Percentiles rank a stretch among this genome's conserved stretches.
Evolutionary conservation across 257 asterid species (phyloP).

Genomic region (Galeopsis tetrahit): DNA sequence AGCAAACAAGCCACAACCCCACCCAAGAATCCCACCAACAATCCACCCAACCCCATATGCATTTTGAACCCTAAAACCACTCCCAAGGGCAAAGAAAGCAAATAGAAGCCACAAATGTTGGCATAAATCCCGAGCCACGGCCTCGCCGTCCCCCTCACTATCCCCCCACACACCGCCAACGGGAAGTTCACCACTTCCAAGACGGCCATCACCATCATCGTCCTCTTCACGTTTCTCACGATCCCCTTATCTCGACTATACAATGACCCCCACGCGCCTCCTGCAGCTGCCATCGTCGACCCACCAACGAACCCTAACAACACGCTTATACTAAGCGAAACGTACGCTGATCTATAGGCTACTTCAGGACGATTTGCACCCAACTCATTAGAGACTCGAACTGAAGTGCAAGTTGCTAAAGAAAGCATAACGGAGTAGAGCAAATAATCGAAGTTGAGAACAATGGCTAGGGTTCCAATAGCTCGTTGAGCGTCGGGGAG

Average conservation of each 20-base stretch:
- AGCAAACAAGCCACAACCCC: conserved; percentile 69
- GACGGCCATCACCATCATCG: conserved; percentile 62
- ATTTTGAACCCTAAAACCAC: conserved; percentile 61
- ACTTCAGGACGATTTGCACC: conserved; percentile 52
- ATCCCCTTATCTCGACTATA: conserved; percentile 63
- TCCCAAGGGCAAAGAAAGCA: conserved; percentile 71
- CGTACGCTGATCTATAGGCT: conserved; percentile 53
- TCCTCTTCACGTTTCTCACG: conserved; percentile 48
- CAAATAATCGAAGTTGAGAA: conserved; percentile 78
- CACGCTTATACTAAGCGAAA: conserved; percentile 41
- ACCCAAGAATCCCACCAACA: conserved; percentile 68
- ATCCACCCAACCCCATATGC: conserved; percentile 67
- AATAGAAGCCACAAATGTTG: conserved; percentile 68
- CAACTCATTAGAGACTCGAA: conserved; percentile 79
- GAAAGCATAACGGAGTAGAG: conserved; percentile 77
- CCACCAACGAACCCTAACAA: conserved; percentile 56
- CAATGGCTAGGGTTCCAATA: conserved; percentile 71
- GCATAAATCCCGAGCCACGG: conserved; percentile 84
- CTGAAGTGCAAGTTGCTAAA: conserved; percentile 67
- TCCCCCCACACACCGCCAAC: conserved; percentile 79
- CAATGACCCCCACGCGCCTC: conserved; percentile 71
- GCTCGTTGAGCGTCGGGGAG: conserved; percentile 56
- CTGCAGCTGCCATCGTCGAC: conserved; percentile 47
- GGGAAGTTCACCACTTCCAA: conserved; percentile 81
- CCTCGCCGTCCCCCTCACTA: conserved; percentile 84